Evolutionary conservation across 441 rosid species (phyloP).

Genomic region (Corymbia calophylla): DNA sequence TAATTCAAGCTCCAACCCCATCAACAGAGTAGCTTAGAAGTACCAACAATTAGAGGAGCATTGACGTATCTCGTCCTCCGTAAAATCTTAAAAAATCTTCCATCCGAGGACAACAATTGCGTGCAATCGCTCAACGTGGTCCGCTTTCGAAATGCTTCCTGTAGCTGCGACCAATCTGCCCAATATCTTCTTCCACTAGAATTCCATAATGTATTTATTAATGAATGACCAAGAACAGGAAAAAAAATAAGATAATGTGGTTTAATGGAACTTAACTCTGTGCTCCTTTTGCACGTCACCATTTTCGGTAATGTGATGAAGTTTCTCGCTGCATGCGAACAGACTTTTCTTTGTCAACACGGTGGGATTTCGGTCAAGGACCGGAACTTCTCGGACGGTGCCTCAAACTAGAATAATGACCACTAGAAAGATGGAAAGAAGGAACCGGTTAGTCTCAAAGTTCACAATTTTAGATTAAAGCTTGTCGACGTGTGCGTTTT

Average conservation of each 20-base stretch:
- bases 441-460: neutral
- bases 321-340: fast-evolving
- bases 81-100: no score
- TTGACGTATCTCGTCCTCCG: no score
- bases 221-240: no score
- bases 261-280: no score
- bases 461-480: neutral
- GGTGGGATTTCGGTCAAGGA: neutral
- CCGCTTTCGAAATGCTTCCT: no score
- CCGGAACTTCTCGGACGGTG: neutral
- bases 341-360: neutral
- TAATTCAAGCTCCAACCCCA: neutral
- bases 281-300: neutral
- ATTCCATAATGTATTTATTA: no score
- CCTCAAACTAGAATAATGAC: no score
- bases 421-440: neutral
- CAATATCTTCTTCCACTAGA: no score
- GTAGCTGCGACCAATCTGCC: no score
- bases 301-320: neutral
- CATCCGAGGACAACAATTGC: no score
- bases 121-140: no score
- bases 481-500: neutral
- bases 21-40: neutral
- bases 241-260: no score
- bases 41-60: neutral